These are phyloP conservation scores for Cupressus sempervirens DNA, from an alignment of 75 land plant genomes.

Conservation along the genomic window DNA sequence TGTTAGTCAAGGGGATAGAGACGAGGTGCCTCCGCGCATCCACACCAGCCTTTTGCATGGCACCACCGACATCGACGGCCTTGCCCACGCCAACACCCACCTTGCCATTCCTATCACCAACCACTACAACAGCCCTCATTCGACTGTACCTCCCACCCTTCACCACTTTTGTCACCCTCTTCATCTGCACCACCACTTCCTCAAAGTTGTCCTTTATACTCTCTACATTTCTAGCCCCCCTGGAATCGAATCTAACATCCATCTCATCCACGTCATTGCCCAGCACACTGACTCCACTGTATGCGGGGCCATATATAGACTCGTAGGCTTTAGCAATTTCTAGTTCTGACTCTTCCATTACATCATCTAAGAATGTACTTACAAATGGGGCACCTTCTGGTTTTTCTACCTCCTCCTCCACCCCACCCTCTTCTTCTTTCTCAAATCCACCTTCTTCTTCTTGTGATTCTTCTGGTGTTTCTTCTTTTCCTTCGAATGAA, in stretches of 20 bases:
- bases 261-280: slow-evolving; percentile 46
- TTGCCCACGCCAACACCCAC: slow-evolving; percentile 96
- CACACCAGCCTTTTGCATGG: slow-evolving; percentile 74
- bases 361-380: slow-evolving; percentile 41
- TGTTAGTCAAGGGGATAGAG: slow-evolving; percentile 85
- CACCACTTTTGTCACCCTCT: slow-evolving; percentile 96
- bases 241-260: slow-evolving; percentile 49
- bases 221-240: slow-evolving; percentile 42
- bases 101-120: slow-evolving; percentile 86
- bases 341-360: slow-evolving; percentile 58
- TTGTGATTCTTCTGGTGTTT: not conserved
- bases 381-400: not conserved
- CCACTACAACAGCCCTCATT: slow-evolving; percentile 82
- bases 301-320: slow-evolving; percentile 87
- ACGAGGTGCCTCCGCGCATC: slow-evolving; percentile 78
- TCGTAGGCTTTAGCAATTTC: slow-evolving; percentile 82
- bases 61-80: slow-evolving; percentile 81
- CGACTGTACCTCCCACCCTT: slow-evolving; percentile 92
- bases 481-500: not conserved
- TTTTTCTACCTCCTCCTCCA: not conserved
- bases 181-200: slow-evolving; percentile 88
- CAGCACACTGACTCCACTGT: slow-evolving; percentile 46
- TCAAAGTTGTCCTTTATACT: slow-evolving; percentile 69
- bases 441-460: not conserved
- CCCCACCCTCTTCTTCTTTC: not conserved